Evolutionary conservation across 2,329 filamentous ascomycete species (phyloP).

Genomic region (Botrytis elliptica): DNA sequence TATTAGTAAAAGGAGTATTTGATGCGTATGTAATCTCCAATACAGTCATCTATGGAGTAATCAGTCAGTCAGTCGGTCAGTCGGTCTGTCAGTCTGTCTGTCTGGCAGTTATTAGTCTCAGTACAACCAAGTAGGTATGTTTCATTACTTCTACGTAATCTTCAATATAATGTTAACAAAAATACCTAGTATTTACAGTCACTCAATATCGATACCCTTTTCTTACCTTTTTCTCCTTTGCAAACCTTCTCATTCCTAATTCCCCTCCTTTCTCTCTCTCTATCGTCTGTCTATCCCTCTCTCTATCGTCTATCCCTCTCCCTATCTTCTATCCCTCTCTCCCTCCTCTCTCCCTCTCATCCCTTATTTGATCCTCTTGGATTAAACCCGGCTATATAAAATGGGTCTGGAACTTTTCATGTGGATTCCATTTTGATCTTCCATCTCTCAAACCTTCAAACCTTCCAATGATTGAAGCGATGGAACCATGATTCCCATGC

Average conservation of each 20-base stretch:
- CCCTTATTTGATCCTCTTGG: not conserved
- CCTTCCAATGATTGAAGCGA: too few species aligned
- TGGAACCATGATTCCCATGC: not conserved
- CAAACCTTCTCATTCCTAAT: not conserved
- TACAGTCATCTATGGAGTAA: not conserved
- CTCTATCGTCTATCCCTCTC: not conserved
- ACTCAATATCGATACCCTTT: too few species aligned
- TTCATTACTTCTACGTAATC: not conserved
- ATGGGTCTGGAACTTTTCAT: not conserved
- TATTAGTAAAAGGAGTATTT: not conserved
- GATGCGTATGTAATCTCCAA: not conserved
- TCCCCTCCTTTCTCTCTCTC: too few species aligned
- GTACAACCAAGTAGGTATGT: not conserved
- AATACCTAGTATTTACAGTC: too few species aligned
- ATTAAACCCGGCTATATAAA: not conserved
- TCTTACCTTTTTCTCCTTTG: not conserved
- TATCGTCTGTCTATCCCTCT: not conserved
- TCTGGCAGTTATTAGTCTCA: not conserved
- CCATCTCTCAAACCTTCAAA: not conserved
- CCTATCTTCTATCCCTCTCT: too few species aligned
- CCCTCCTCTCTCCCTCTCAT: not conserved
- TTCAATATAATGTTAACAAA: not conserved
- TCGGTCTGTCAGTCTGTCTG: not conserved
- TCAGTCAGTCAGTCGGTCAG: not conserved
- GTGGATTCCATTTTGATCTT: conserved; percentile 1